Base-by-base conservation (phyloP, 768 basidiomycete species). In the Xerocomus brunneocitrinus region DNA sequence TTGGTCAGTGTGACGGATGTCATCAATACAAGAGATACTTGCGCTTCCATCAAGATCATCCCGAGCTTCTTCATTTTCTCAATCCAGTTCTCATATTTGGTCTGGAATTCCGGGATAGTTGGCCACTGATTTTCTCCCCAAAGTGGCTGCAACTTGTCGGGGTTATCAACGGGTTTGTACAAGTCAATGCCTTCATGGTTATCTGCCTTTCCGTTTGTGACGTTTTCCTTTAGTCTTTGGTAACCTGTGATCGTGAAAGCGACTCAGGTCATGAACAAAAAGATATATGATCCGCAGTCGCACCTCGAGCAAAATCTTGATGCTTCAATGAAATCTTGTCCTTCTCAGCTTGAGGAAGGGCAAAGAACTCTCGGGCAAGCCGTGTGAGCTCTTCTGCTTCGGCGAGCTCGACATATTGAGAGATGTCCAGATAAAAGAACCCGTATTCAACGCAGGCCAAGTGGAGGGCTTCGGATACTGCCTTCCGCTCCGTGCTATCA, bases 51-150 rank as follows among this genome's bases (percentile, higher is more conserved):
- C 14, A 95, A 77, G 9, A 87, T 77, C 65, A 89, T 61, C 3
- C 94, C 94, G 3, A 95, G 73, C 3, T 60, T 71, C 67, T 89
- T 87, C 94, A 95, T 95, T 76, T 88, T 93, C 61, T 81, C 80
- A 3, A 88, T 73, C 91, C 92, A 95, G 5, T 59, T 62, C 53
- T 89, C 82, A 59, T 87, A 89, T 58, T 78, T 84, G 35, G 78
- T 74, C 52, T 68, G 74, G 62, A 94, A 93, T 0, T 65, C 69
- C 1, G 72, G 67, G 25, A 84, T 74, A 3, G 62, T 59, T 0
- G 92, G 93, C 87, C 90, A 95, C 55, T 90, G 91, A 63, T 95
- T 97, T 67, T 84, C 82, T 12, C 93, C 93, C 82, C 87, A 85
- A 0, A 95, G 68, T 0, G 83, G 80, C 49, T 80, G 82, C 8